A percentile compares a stretch with the other conserved stretches of the same genome.
These are phyloP conservation scores for Monilinia fructicola DNA, from an alignment of 2,329 filamentous ascomycete species.

Conservation along the genomic window DNA sequence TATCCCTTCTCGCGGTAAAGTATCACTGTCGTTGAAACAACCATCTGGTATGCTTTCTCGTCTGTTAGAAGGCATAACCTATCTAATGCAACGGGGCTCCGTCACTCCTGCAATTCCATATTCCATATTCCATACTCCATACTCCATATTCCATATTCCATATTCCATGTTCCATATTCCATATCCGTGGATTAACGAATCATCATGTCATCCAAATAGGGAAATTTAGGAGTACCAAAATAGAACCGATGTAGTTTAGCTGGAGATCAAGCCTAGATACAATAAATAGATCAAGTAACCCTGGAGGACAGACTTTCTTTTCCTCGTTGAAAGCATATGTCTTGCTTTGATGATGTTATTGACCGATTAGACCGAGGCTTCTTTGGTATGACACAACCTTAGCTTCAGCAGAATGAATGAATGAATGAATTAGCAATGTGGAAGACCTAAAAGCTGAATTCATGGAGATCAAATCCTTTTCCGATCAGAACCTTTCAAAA, in stretches of 20 bases:
- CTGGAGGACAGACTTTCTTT: no score
- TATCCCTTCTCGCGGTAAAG: not conserved
- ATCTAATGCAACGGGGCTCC: not conserved
- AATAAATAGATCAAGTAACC: not conserved
- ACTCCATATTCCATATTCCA: no score
- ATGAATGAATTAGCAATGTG: slow-evolving; percentile 5
- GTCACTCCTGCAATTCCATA: slow-evolving; percentile 12
- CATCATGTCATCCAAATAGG: not conserved
- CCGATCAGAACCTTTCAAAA: not conserved
- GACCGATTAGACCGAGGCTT: slow-evolving; percentile 5
- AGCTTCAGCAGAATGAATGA: slow-evolving; percentile 18
- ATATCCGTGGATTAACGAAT: not conserved
- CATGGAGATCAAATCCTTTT: slow-evolving; percentile 13
- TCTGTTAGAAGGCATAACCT: not conserved
- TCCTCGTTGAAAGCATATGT: slow-evolving; percentile 11
- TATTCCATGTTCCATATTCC: not conserved
- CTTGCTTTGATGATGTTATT: slow-evolving; percentile 1
- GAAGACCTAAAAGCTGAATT: slow-evolving; percentile 20
- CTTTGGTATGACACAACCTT: slow-evolving; percentile 15
- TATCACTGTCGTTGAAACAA: not conserved
- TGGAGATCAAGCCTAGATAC: not conserved
- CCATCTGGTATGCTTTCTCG: not conserved
- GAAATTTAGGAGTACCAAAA: not conserved
- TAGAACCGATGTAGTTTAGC: not conserved
- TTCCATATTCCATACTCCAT: not conserved